These are phyloP conservation scores for Cucumis hystrix DNA, from an alignment of 306 rosid species.

Conservation along the genomic window DNA sequence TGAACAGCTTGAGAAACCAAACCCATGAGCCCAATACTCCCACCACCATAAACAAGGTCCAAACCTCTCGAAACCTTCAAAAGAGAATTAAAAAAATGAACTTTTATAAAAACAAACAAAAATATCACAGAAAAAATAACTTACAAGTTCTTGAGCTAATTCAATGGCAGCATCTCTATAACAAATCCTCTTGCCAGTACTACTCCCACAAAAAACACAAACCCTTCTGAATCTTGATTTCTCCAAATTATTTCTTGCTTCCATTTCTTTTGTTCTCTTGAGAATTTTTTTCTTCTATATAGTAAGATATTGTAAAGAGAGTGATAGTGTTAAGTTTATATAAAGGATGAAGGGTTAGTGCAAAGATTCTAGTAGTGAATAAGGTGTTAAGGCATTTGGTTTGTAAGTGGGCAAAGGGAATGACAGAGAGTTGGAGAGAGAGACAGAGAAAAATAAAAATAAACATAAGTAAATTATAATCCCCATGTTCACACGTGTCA, in stretches of 20 bases:
- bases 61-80: constrained; percentile 32
- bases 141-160: constrained; percentile 16
- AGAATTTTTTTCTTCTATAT: background rate
- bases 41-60: constrained; percentile 57
- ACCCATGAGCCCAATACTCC: constrained; percentile 57
- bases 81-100: background rate
- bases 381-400: background rate
- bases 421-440: background rate
- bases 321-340: background rate
- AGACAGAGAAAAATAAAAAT: background rate
- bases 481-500: constrained; percentile 2
- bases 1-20: constrained; percentile 47
- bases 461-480: background rate
- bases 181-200: constrained; percentile 14
- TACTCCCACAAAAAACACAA: constrained; percentile 24
- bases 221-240: constrained; percentile 14
- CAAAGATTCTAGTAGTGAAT: background rate
- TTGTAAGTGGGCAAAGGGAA: background rate
- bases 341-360: background rate
- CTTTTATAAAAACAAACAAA: too few species aligned
- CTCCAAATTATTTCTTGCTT: background rate
- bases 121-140: too few species aligned
- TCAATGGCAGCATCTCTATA: constrained; percentile 20
- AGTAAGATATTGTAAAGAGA: background rate
- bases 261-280: background rate